A percentile compares a stretch with the other conserved stretches of the same genome.
phyloP scores from a whole-genome alignment of 306 rosid genomes.

The Morella rubra region DNA sequence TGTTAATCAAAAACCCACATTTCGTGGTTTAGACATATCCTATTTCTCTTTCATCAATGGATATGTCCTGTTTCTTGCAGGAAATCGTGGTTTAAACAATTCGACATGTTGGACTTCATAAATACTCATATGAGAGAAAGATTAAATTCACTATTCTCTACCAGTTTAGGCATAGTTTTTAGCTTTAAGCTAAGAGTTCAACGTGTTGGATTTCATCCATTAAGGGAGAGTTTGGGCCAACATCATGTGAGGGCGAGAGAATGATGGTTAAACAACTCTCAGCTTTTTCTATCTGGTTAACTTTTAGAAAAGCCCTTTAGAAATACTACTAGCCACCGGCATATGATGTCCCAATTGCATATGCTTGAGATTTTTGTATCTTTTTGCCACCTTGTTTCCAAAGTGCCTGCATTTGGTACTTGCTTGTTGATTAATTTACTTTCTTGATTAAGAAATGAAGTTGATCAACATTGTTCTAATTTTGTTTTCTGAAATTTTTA shows the following conservation, averaged over 20 bases:
- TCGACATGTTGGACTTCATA: no score
- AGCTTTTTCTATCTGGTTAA: not conserved
- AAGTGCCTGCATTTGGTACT: not conserved
- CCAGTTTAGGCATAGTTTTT: no score
- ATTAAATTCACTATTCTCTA: no score
- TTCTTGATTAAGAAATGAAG: not conserved
- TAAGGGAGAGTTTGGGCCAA: not conserved
- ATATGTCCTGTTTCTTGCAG: not conserved
- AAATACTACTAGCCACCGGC: not conserved
- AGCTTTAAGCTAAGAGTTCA: no score
- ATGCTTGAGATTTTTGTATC: not conserved
- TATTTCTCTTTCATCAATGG: not conserved
- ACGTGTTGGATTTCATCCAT: no score
- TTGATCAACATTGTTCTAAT: not conserved
- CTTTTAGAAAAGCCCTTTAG: not conserved
- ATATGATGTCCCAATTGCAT: not conserved
- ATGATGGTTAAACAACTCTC: not conserved
- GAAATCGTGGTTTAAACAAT: no score
- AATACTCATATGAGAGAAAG: no score
- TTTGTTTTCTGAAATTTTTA: slow-evolving; percentile 18
- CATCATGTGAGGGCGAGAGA: not conserved
- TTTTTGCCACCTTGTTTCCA: not conserved
- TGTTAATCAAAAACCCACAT: no score
- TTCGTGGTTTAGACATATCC: not conserved
- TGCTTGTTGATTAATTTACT: not conserved